These are phyloP conservation scores for Tulasnella sp. DNA, from an alignment of 768 basidiomycete genomes.

Conservation along the genomic window DNA sequence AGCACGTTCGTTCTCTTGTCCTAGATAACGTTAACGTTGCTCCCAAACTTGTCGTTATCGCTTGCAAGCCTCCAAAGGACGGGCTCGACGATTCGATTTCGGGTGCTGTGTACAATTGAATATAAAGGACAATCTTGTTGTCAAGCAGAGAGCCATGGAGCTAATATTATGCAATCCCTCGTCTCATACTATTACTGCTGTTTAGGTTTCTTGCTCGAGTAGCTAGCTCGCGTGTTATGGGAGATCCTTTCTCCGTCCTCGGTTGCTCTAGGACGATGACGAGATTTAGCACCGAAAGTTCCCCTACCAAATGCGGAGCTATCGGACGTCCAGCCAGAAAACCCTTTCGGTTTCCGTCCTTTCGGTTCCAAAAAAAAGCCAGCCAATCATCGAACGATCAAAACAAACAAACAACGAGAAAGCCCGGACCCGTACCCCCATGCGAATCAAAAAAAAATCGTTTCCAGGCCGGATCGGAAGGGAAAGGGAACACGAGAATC, in stretches of 20 bases:
- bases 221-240: neutral
- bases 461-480: neutral
- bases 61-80: neutral
- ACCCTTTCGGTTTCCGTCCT: neutral
- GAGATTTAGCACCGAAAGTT: neutral
- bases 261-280: neutral
- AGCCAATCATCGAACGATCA: neutral
- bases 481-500: neutral
- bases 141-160: neutral
- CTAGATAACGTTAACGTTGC: neutral
- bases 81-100: neutral
- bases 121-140: neutral
- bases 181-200: too few relatives aligned
- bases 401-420: neutral
- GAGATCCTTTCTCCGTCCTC: neutral
- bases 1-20: neutral
- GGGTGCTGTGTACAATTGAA: neutral
- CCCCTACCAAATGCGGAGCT: neutral
- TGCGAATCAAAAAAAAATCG: neutral
- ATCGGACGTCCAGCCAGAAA: conserved; percentile 6
- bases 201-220: neutral
- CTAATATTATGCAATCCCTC: too few relatives aligned
- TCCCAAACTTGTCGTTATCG: neutral
- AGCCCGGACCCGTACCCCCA: conserved; percentile 9
- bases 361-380: neutral